A percentile compares a stretch with the other conserved stretches of the same genome.
These are phyloP conservation scores for Ceratocystis cacaofunesta DNA, from an alignment of 2,329 filamentous ascomycete species.

Conservation along the genomic window DNA sequence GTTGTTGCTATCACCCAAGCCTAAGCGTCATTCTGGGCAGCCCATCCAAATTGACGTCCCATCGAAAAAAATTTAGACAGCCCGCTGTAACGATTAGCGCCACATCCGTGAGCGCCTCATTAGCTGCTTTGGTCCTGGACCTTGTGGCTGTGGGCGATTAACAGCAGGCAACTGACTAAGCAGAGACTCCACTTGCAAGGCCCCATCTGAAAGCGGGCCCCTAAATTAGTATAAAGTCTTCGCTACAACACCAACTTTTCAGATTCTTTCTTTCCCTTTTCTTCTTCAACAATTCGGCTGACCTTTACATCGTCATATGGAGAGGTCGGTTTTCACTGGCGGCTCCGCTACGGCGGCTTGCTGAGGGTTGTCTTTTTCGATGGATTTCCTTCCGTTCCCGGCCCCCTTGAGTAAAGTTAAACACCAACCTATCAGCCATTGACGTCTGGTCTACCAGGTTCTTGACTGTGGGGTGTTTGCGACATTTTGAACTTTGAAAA, in stretches of 20 bases:
- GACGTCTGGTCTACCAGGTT: slow-evolving; percentile 28
- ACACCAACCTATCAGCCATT: slow-evolving; percentile 34
- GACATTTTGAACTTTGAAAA: slow-evolving; percentile 24
- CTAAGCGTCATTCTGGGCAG: slow-evolving; percentile 5
- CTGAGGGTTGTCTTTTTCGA: slow-evolving; percentile 36
- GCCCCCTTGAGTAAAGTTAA: slow-evolving; percentile 35
- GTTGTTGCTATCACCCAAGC: neutral
- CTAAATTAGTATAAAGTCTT: slow-evolving; percentile 16
- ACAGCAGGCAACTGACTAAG: slow-evolving; percentile 9
- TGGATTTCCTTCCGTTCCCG: slow-evolving; percentile 43
- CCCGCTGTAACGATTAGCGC: slow-evolving; percentile 7
- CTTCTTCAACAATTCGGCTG: slow-evolving; percentile 33
- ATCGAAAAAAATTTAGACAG: slow-evolving; percentile 14
- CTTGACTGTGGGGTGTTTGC: slow-evolving; percentile 39
- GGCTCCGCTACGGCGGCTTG: slow-evolving; percentile 41
- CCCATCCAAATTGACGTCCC: neutral
- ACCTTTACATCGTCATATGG: slow-evolving; percentile 38
- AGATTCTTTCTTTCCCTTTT: slow-evolving; percentile 20
- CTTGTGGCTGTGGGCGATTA: neutral
- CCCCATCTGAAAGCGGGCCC: slow-evolving; percentile 10
- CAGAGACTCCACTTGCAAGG: slow-evolving; percentile 2
- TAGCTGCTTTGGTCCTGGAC: neutral
- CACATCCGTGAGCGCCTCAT: slow-evolving; percentile 10
- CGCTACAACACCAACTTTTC: slow-evolving; percentile 10
- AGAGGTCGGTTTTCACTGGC: slow-evolving; percentile 28